Percentiles rank a stretch among this genome's conserved stretches.
Conservation (phyloP, 2,329 filamentous ascomycete genomes). For the Fusarium abutilonis region DNA sequence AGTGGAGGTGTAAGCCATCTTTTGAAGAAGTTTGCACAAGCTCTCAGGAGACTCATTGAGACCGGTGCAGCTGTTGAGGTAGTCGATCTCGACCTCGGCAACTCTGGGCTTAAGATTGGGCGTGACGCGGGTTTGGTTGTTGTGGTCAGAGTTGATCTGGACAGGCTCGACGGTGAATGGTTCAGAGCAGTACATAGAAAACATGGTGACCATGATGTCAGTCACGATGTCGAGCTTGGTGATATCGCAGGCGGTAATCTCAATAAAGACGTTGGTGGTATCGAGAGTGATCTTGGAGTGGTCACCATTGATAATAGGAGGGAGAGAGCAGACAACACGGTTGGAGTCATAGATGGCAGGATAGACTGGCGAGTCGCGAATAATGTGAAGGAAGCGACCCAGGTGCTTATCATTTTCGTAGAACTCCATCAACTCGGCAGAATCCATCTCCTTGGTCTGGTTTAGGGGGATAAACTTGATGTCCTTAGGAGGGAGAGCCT, state of each 20-base stretch:
- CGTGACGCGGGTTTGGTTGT: slow-evolving; percentile 80
- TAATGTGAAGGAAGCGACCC: slow-evolving; percentile 90
- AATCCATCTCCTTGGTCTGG: slow-evolving; percentile 88
- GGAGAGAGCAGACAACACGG: slow-evolving; percentile 86
- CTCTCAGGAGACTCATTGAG: slow-evolving; percentile 77
- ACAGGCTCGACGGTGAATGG: slow-evolving; percentile 94
- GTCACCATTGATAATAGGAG: slow-evolving; percentile 97
- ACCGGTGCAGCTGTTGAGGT: slow-evolving; percentile 93
- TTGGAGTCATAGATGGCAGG: slow-evolving; percentile 95
- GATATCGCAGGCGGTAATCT: slow-evolving; percentile 93
- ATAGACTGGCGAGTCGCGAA: slow-evolving; percentile 91
- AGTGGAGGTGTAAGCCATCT: slow-evolving; percentile 87
- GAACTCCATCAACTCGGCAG: slow-evolving; percentile 88
- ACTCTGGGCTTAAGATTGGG: slow-evolving; percentile 81
- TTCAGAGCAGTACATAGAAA: slow-evolving; percentile 88
- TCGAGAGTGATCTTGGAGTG: slow-evolving; percentile 94
- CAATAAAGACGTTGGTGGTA: slow-evolving; percentile 95
- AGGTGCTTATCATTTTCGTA: slow-evolving; percentile 96
- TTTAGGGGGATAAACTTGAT: slow-evolving; percentile 93
- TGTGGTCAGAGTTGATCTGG: slow-evolving; percentile 91
- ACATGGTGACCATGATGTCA: slow-evolving; percentile 97
- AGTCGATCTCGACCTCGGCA: slow-evolving; percentile 86
- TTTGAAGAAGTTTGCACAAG: slow-evolving; percentile 81
- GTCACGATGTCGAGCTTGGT: slow-evolving; percentile 97
- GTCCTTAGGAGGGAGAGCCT: slow-evolving; percentile 88